These are phyloP conservation scores for Pythium angustatum DNA, from an alignment of 352 stramenopile species.

Conservation along the genomic window DNA sequence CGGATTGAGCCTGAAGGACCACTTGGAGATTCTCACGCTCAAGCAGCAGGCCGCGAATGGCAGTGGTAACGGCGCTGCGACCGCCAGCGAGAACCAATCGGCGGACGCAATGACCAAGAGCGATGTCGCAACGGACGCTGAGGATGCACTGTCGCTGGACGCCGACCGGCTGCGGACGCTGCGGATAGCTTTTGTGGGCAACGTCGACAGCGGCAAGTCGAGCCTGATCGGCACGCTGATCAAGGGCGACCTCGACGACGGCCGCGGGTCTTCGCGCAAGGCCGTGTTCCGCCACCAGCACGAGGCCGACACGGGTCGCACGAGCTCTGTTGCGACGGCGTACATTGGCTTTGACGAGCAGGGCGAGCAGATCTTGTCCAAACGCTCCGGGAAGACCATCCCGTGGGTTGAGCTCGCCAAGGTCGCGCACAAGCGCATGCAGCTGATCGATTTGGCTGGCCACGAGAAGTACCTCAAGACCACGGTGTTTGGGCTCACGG, in stretches of 20 bases:
- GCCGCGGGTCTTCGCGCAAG: constrained; percentile 84
- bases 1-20: constrained; percentile 31
- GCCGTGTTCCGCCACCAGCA: constrained; percentile 89
- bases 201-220: constrained; percentile 93
- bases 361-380: constrained; percentile 80
- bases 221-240: constrained; percentile 94
- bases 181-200: constrained; percentile 89
- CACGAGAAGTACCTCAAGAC: constrained; percentile 99
- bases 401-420: constrained; percentile 82
- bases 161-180: constrained; percentile 67
- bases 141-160: constrained; percentile 25
- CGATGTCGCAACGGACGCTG: not conserved
- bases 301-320: constrained; percentile 79
- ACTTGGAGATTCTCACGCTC: constrained; percentile 32
- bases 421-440: constrained; percentile 77
- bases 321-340: constrained; percentile 78
- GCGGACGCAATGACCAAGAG: not conserved
- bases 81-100: not conserved
- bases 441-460: constrained; percentile 88
- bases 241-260: constrained; percentile 95
- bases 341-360: constrained; percentile 81
- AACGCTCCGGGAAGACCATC: constrained; percentile 68
- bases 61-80: not conserved
- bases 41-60: constrained; percentile 25
- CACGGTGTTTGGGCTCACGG: constrained; percentile 98